A percentile compares a stretch with the other conserved stretches of the same genome.
Conservation (phyloP, 495 filamentous ascomycete species). For the Lindgomyces ingoldianus region DNA sequence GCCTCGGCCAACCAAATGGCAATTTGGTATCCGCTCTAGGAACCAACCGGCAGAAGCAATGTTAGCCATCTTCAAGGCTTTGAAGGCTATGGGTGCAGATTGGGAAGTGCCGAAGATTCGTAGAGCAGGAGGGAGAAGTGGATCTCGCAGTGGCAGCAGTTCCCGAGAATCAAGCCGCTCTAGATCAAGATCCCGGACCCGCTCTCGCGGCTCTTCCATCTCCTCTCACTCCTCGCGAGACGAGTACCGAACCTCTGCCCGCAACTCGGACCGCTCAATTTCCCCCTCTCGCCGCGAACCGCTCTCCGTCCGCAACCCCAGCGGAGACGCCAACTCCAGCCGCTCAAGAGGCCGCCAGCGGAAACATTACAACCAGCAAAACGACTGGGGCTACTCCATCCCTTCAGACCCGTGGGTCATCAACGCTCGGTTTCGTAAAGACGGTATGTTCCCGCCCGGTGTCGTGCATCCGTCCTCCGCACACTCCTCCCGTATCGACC, state of each 20-base stretch:
- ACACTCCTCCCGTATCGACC: constrained; percentile 59
- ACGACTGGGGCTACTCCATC: constrained; percentile 65
- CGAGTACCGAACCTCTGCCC: constrained; percentile 5
- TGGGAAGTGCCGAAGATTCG: constrained; percentile 66
- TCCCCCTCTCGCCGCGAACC: constrained; percentile 23
- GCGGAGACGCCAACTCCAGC: constrained; percentile 2
- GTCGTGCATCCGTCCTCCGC: constrained; percentile 56
- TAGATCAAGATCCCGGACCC: constrained; percentile 24
- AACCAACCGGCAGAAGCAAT: constrained; percentile 94
- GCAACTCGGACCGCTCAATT: constrained; percentile 26
- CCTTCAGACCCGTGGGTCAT: constrained; percentile 97
- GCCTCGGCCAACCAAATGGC: constrained; percentile 78
- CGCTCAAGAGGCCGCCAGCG: constrained; percentile 20
- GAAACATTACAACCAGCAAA: constrained; percentile 40
- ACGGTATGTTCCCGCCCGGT: constrained; percentile 63
- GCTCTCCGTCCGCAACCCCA: constrained; percentile 24
- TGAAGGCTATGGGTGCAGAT: constrained; percentile 80
- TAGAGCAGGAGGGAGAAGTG: constrained; percentile 37
- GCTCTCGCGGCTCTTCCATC: constrained; percentile 27
- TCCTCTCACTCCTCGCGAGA: constrained; percentile 27
- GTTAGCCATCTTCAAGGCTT: constrained; percentile 87
- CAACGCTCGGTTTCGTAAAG: constrained; percentile 79
- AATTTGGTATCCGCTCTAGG: constrained; percentile 92
- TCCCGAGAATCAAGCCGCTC: constrained; percentile 24
- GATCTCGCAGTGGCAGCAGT: constrained; percentile 34